phyloP scores from a whole-genome alignment of 306 rosid genomes.

The Quercus mongolica region DNA sequence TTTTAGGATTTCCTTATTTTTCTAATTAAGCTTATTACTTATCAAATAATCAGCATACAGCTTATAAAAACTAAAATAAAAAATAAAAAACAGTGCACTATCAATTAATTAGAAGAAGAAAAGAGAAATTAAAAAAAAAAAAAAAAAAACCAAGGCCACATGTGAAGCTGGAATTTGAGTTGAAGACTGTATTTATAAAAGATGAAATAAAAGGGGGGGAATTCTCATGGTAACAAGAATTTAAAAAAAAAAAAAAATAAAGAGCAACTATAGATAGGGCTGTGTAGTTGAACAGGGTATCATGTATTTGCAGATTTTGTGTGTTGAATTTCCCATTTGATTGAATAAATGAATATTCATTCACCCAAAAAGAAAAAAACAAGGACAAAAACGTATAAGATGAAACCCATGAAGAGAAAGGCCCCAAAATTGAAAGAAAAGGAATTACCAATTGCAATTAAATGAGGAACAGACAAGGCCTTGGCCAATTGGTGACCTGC shows the following conservation, averaged over 20 bases:
- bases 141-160: background rate
- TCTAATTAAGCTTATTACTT: too few relatives aligned
- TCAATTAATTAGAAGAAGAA: background rate
- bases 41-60: too few relatives aligned
- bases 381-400: background rate
- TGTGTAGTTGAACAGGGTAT: too few relatives aligned
- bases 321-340: too few relatives aligned
- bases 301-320: too few relatives aligned
- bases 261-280: too few relatives aligned
- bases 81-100: background rate
- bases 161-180: background rate
- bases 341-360: too few relatives aligned
- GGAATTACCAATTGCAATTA: conserved; percentile 69
- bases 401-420: background rate
- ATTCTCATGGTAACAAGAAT: background rate
- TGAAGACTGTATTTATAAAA: background rate
- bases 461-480: conserved; percentile 69
- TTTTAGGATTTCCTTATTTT: too few relatives aligned
- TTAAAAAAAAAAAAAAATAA: too few relatives aligned
- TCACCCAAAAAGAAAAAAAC: background rate
- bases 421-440: background rate
- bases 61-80: too few relatives aligned
- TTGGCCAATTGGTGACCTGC: conserved; percentile 62
- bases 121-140: background rate
- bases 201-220: background rate